Evolutionary conservation across 768 basidiomycete genomes (phyloP).

Genomic region (Leucosporidium yakuticum): DNA sequence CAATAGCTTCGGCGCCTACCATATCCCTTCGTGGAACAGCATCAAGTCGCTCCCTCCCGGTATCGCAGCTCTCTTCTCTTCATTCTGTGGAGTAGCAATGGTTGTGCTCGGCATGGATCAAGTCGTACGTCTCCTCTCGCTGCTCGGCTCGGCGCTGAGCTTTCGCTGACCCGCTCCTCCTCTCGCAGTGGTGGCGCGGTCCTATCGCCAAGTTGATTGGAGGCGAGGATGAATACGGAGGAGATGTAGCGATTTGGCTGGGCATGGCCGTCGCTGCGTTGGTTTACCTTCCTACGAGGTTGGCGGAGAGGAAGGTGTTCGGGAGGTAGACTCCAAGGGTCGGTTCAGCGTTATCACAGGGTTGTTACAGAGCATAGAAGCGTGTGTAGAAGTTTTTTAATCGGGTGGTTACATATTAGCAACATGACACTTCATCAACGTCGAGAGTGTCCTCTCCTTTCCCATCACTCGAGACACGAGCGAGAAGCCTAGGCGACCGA

Average conservation of each 20-base stretch:
- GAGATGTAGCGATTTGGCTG: conserved; percentile 64
- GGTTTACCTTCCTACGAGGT: conserved; percentile 8
- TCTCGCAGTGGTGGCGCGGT: conserved; percentile 55
- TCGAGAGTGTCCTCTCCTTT: too few relatives aligned
- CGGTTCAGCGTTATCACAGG: background rate
- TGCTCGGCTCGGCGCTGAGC: background rate
- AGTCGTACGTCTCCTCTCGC: conserved; percentile 36
- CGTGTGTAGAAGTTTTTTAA: too few relatives aligned
- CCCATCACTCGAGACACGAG: too few relatives aligned
- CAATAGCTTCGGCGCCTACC: conserved; percentile 52
- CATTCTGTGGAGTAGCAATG: conserved; percentile 53
- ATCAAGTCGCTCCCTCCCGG: conserved; percentile 57
- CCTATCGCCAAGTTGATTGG: conserved; percentile 53
- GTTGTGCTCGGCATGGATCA: conserved; percentile 65
- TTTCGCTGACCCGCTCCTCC: too few relatives aligned
- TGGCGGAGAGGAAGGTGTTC: conserved; percentile 20
- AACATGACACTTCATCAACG: too few relatives aligned
- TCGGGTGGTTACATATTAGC: too few relatives aligned
- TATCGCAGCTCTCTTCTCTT: conserved; percentile 55
- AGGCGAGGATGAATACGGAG: conserved; percentile 38
- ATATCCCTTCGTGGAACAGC: conserved; percentile 54
- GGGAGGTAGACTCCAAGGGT: conserved; percentile 7
- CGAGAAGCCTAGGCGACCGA: too few relatives aligned
- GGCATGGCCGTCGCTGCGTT: conserved; percentile 25
- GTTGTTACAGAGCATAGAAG: too few relatives aligned